Conservation (phyloP, 225 moss, liverwort and hornwort species). For the Marchantia paleacea region DNA sequence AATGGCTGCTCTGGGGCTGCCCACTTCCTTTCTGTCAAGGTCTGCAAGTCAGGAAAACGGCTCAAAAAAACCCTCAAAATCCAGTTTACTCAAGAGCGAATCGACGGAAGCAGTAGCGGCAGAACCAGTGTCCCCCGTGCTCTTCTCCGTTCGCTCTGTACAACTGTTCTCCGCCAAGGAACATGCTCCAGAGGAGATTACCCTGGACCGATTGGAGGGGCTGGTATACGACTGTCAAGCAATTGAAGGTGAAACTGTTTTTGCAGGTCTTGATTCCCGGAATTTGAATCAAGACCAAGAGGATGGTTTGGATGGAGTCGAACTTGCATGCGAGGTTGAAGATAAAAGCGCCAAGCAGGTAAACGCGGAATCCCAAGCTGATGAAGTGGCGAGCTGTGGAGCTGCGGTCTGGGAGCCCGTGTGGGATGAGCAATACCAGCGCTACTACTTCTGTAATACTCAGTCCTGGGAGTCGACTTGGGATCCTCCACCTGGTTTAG, state of each 20-base stretch:
- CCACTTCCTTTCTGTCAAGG: slow-evolving; percentile 56
- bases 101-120: not conserved
- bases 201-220: not conserved
- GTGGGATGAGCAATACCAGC: slow-evolving; percentile 69
- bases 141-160: slow-evolving; percentile 18
- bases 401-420: slow-evolving; percentile 58
- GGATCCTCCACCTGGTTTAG: slow-evolving; percentile 60
- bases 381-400: not conserved
- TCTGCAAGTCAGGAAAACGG: slow-evolving; percentile 29
- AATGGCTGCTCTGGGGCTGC: slow-evolving; percentile 74
- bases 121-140: not conserved
- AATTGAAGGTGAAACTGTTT: not conserved
- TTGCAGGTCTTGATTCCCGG: not conserved
- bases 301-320: not conserved
- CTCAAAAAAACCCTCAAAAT: not conserved
- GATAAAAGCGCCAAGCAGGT: not conserved
- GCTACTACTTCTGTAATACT: slow-evolving; percentile 66
- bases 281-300: not conserved
- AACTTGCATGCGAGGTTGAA: not conserved
- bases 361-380: not conserved
- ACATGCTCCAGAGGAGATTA: not conserved
- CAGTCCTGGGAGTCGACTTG: slow-evolving; percentile 66
- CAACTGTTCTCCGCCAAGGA: slow-evolving; percentile 13
- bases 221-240: not conserved
- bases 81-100: not conserved